These are phyloP conservation scores for Agaricus bisporus DNA, from an alignment of 768 basidiomycete species.

Conservation along the genomic window DNA sequence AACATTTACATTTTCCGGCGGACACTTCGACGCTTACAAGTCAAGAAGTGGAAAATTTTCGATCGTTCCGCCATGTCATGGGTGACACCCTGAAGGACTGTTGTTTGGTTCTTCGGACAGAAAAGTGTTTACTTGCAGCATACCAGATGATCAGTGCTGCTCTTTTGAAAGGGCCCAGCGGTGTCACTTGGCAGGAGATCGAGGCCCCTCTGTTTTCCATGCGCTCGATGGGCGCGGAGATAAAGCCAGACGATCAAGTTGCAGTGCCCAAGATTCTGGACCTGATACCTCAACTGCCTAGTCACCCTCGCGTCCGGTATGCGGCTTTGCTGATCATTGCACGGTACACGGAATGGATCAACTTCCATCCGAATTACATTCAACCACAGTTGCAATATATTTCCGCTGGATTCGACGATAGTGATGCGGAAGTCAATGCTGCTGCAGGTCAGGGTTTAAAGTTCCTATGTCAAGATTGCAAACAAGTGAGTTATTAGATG, in stretches of 20 bases:
- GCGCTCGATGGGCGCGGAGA: slow-evolving; percentile 95
- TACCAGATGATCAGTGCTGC: slow-evolving; percentile 77
- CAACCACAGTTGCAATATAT: slow-evolving; percentile 84
- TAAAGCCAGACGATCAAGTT: slow-evolving; percentile 74
- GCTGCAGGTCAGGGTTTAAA: slow-evolving; percentile 96
- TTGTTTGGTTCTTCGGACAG: slow-evolving; percentile 87
- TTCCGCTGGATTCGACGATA: slow-evolving; percentile 82
- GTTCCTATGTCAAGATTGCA: slow-evolving; percentile 96
- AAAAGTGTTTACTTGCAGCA: slow-evolving; percentile 73
- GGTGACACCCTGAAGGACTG: slow-evolving; percentile 99
- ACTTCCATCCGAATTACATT: slow-evolving; percentile 82
- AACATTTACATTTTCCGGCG: slow-evolving; percentile 85
- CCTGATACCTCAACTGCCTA: slow-evolving; percentile 82
- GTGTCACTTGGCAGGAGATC: slow-evolving; percentile 88
- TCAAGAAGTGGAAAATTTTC: slow-evolving; percentile 91
- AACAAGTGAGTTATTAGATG: slow-evolving; percentile 44
- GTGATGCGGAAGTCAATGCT: slow-evolving; percentile 77
- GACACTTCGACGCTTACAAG: slow-evolving; percentile 59
- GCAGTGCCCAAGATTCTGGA: slow-evolving; percentile 97
- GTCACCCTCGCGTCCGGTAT: slow-evolving; percentile 89
- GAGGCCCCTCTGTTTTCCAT: slow-evolving; percentile 97
- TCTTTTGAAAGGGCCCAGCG: slow-evolving; percentile 51
- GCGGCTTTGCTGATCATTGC: slow-evolving; percentile 93
- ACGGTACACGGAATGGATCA: slow-evolving; percentile 96
- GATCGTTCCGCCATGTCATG: slow-evolving; percentile 95